Evolutionary conservation across 106 monocot species (phyloP).

Genomic region (Iris macrosiphon): DNA sequence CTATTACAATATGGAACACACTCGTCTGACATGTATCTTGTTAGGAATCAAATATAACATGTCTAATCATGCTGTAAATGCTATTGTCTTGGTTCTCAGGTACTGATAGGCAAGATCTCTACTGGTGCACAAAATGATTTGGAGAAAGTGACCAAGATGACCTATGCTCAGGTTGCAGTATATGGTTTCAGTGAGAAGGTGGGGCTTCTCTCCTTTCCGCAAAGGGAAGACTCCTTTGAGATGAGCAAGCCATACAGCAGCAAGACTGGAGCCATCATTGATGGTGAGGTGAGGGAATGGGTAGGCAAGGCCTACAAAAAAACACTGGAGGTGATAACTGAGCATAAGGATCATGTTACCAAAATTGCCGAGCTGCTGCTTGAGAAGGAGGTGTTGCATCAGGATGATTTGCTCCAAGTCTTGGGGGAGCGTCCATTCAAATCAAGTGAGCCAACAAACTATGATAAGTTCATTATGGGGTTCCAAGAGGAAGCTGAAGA

Average conservation of each 20-base stretch:
- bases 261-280: slow-evolving; percentile 72
- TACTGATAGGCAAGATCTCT: slow-evolving; percentile 71
- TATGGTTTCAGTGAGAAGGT: slow-evolving; percentile 94
- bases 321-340: slow-evolving; percentile 50
- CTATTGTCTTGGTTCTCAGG: slow-evolving; percentile 30
- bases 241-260: slow-evolving; percentile 73
- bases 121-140: slow-evolving; percentile 89
- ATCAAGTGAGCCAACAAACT: slow-evolving; percentile 60
- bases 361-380: slow-evolving; percentile 88
- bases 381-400: slow-evolving; percentile 94
- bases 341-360: slow-evolving; percentile 65
- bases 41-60: too few species aligned
- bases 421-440: slow-evolving; percentile 81
- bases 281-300: slow-evolving; percentile 78
- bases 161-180: slow-evolving; percentile 85
- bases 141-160: slow-evolving; percentile 91
- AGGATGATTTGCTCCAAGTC: slow-evolving; percentile 71
- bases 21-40: too few species aligned
- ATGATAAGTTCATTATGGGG: slow-evolving; percentile 65
- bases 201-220: slow-evolving; percentile 87
- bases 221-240: slow-evolving; percentile 59
- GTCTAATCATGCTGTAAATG: too few species aligned
- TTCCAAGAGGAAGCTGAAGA: slow-evolving; percentile 31
- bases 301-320: slow-evolving; percentile 60
- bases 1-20: too few species aligned